Percentiles rank a stretch among this genome's conserved stretches.
Conservation (phyloP, 2,329 filamentous ascomycete species). For the Shiraia bambusicola region DNA sequence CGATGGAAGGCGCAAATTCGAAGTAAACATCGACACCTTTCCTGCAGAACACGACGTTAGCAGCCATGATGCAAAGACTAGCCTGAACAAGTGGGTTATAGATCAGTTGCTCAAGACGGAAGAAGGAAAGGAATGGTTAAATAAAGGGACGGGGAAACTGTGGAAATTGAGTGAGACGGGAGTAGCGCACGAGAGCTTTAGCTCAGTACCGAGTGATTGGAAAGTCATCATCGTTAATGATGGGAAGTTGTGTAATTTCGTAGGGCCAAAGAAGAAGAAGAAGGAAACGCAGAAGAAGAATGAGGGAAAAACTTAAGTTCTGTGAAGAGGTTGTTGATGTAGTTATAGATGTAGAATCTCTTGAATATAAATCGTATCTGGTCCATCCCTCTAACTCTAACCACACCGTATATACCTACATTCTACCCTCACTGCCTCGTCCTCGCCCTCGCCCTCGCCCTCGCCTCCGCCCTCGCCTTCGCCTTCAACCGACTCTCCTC, state of each 20-base stretch:
- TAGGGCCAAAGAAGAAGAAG: slow-evolving; percentile 41
- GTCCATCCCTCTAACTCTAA: too few relatives aligned
- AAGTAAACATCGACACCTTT: slow-evolving; percentile 63
- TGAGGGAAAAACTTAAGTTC: neutral
- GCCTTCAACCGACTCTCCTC: slow-evolving; percentile 30
- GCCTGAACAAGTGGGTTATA: slow-evolving; percentile 61
- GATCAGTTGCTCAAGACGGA: slow-evolving; percentile 61
- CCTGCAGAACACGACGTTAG: slow-evolving; percentile 37
- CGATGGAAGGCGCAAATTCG: slow-evolving; percentile 75
- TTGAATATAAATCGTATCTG: too few relatives aligned
- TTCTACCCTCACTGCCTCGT: too few relatives aligned
- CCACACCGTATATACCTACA: too few relatives aligned
- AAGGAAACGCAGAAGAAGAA: neutral
- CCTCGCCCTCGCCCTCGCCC: too few relatives aligned
- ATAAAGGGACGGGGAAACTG: slow-evolving; percentile 39
- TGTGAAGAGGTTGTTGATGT: too few relatives aligned
- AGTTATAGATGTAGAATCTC: too few relatives aligned
- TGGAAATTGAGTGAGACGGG: slow-evolving; percentile 23
- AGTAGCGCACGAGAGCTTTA: slow-evolving; percentile 6
- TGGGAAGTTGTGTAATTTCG: slow-evolving; percentile 74
- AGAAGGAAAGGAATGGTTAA: slow-evolving; percentile 59
- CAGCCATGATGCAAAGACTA: neutral
- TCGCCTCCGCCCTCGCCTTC: slow-evolving; percentile 16
- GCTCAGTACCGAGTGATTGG: slow-evolving; percentile 24
- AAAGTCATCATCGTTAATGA: slow-evolving; percentile 66